These are phyloP conservation scores for Immersiella caudata DNA, from an alignment of 495 filamentous ascomycete species.

Conservation along the genomic window DNA sequence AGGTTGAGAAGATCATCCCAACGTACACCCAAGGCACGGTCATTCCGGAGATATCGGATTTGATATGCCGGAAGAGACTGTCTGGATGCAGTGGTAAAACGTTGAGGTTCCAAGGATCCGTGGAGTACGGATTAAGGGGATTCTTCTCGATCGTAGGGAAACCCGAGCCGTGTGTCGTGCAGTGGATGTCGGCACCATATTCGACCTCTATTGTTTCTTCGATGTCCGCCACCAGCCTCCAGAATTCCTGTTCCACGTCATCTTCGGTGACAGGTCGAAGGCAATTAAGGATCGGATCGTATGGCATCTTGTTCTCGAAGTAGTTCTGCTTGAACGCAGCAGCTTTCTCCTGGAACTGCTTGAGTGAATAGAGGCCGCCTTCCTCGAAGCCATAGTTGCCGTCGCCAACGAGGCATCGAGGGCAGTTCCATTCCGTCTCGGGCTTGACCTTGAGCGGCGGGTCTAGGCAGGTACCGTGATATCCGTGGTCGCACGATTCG, in stretches of 20 bases:
- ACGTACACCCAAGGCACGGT: slow-evolving; percentile 99
- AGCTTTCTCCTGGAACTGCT: slow-evolving; percentile 96
- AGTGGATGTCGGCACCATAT: slow-evolving; percentile 98
- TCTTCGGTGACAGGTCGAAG: slow-evolving; percentile 85
- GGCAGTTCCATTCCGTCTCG: slow-evolving; percentile 94
- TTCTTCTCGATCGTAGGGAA: slow-evolving; percentile 95
- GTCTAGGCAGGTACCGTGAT: slow-evolving; percentile 87
- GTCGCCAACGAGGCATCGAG: slow-evolving; percentile 92
- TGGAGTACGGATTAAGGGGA: slow-evolving; percentile 80
- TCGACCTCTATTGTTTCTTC: slow-evolving; percentile 97
- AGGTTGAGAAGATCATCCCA: slow-evolving; percentile 99
- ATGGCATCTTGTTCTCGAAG: slow-evolving; percentile 88
- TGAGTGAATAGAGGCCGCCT: slow-evolving; percentile 91
- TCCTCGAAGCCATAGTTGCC: slow-evolving; percentile 98
- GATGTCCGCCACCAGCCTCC: slow-evolving; percentile 87
- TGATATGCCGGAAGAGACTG: slow-evolving; percentile 95
- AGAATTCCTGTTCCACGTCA: slow-evolving; percentile 96
- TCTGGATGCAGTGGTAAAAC: slow-evolving; percentile 88
- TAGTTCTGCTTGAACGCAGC: slow-evolving; percentile 91
- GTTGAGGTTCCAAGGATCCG: slow-evolving; percentile 96
- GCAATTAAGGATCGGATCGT: slow-evolving; percentile 80
- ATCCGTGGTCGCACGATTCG: slow-evolving; percentile 88
- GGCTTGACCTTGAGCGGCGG: slow-evolving; percentile 77
- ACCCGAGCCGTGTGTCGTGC: slow-evolving; percentile 95
- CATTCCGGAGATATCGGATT: slow-evolving; percentile 99